A percentile compares a stretch with the other conserved stretches of the same genome.
Conservation (phyloP, 2,329 filamentous ascomycete genomes). For the Trichoderma endophyticum region DNA sequence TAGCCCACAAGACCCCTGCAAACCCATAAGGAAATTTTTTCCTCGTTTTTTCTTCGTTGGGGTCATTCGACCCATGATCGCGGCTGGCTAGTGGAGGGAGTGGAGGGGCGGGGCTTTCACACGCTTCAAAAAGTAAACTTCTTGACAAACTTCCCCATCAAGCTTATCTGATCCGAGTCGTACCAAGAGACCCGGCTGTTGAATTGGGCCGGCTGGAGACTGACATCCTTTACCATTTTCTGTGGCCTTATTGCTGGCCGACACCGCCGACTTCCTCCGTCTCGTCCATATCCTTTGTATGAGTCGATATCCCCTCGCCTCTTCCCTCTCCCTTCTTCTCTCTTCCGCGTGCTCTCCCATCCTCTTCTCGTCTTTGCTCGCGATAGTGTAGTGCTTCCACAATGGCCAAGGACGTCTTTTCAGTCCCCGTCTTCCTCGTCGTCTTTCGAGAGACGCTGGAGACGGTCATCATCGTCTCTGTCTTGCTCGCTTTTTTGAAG, state of each 20-base stretch:
- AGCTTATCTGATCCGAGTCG: slow-evolving; percentile 18
- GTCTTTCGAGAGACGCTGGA: slow-evolving; percentile 84
- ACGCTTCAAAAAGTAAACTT: neutral
- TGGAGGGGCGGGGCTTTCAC: neutral
- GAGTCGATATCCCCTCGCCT: slow-evolving; percentile 2
- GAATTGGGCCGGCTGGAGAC: slow-evolving; percentile 3
- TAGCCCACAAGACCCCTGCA: neutral
- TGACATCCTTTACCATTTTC: neutral
- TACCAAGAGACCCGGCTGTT: neutral
- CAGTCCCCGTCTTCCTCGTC: slow-evolving; percentile 83
- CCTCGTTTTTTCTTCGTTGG: neutral
- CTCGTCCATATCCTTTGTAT: neutral
- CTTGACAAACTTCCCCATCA: neutral
- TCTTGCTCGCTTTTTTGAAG: slow-evolving; percentile 82
- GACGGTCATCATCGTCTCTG: slow-evolving; percentile 79
- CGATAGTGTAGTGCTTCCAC: slow-evolving; percentile 12
- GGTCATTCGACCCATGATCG: neutral
- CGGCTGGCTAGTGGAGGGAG: neutral
- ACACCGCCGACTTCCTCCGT: neutral
- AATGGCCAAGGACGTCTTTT: slow-evolving; percentile 68
- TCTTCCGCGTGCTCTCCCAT: neutral
- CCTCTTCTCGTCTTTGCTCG: neutral
- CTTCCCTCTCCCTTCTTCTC: neutral
- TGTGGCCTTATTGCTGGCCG: neutral
- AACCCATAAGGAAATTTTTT: neutral